Conservation (phyloP, 2,329 filamentous ascomycete species). For the Curvularia hawaiiensis region DNA sequence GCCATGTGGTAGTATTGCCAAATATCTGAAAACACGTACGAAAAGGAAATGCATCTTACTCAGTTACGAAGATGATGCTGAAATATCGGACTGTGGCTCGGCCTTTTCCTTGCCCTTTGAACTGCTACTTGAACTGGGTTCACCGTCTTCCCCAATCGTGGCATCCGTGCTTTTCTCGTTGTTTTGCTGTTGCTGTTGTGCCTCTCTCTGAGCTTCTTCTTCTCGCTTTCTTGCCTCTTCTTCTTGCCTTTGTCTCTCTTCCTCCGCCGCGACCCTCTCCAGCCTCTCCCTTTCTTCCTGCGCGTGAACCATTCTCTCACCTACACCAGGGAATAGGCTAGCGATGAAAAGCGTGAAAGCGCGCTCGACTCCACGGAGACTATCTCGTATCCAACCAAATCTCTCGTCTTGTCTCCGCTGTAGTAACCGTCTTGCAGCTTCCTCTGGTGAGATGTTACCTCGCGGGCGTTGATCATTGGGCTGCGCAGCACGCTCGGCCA, state of each 20-base stretch:
- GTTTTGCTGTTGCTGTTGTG: constrained; percentile 2
- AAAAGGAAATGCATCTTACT: neutral
- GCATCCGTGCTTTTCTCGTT: constrained; percentile 19
- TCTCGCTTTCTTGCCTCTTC: constrained; percentile 18
- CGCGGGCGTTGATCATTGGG: constrained; percentile 13
- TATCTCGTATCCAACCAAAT: constrained; percentile 39
- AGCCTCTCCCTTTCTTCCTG: constrained; percentile 53
- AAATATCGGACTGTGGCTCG: neutral
- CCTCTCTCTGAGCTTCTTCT: constrained; percentile 11
- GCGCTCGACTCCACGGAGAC: constrained; percentile 57
- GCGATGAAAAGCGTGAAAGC: constrained; percentile 66
- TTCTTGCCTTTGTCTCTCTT: constrained; percentile 27
- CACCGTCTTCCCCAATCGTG: constrained; percentile 5
- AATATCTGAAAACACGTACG: neutral
- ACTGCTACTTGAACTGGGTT: constrained; percentile 2
- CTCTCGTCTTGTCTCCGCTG: constrained; percentile 40
- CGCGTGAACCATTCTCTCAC: constrained; percentile 64
- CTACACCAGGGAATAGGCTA: constrained; percentile 65
- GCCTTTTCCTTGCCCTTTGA: constrained; percentile 30
- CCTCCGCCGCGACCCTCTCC: constrained; percentile 38
- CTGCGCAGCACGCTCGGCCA: constrained; percentile 28
- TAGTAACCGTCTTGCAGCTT: constrained; percentile 50
- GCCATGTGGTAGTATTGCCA: neutral
- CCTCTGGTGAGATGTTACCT: constrained; percentile 46
- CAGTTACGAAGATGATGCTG: neutral